phyloP scores from a whole-genome alignment of 2,329 filamentous ascomycete species.

The Aureobasidium sp. region DNA sequence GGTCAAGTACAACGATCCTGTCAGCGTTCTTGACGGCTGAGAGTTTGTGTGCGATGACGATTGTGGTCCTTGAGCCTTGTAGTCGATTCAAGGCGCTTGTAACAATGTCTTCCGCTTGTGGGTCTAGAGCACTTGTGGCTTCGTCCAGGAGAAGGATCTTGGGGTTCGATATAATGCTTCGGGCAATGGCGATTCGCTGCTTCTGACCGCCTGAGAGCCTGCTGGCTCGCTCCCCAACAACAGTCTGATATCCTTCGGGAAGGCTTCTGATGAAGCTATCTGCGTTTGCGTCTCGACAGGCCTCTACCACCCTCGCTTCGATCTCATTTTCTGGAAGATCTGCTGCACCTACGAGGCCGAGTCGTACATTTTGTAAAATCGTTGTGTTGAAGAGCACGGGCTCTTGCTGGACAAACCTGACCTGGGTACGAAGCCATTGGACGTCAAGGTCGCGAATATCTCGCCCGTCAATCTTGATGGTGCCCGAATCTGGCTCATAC shows the following conservation, averaged over 20 bases:
- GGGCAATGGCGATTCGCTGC: conserved; percentile 93
- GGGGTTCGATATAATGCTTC: conserved; percentile 87
- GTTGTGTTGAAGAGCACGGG: conserved; percentile 84
- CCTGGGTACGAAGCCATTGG: conserved; percentile 82
- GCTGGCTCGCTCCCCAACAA: conserved; percentile 83
- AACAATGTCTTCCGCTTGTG: conserved; percentile 91
- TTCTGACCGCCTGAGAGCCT: conserved; percentile 95
- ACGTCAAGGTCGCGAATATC: conserved; percentile 83
- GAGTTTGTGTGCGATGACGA: conserved; percentile 90
- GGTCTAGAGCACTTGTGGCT: conserved; percentile 90
- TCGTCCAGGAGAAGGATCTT: conserved; percentile 96
- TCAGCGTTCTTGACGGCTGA: conserved; percentile 96
- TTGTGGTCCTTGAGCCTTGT: conserved; percentile 84
- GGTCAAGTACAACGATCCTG: conserved; percentile 60
- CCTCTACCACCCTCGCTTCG: conserved; percentile 71
- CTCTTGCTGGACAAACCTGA: conserved; percentile 92
- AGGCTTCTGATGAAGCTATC: conserved; percentile 63
- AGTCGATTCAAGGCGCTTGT: conserved; percentile 80
- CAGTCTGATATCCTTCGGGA: conserved; percentile 88
- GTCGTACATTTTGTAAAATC: conserved; percentile 71
- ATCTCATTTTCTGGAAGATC: conserved; percentile 78
- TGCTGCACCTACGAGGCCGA: conserved; percentile 42
- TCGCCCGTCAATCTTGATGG: conserved; percentile 72
- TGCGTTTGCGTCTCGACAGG: conserved; percentile 88
- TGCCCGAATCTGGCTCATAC: conserved; percentile 71